These are phyloP conservation scores for Juglanconis sp. DNA, from an alignment of 2,329 filamentous ascomycete genomes.

Conservation along the genomic window DNA sequence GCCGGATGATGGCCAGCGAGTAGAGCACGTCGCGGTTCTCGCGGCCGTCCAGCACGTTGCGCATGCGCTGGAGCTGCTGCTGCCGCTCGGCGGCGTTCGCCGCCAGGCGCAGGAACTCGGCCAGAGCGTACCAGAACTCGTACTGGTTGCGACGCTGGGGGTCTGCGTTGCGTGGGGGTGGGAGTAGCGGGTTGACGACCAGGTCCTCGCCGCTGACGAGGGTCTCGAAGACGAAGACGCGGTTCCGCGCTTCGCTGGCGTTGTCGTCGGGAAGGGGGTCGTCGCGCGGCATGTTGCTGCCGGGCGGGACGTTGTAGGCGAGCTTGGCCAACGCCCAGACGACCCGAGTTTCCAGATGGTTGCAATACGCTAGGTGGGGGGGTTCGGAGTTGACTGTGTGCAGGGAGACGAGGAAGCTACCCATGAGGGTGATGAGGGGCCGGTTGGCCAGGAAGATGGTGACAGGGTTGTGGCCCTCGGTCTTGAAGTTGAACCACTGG, in stretches of 20 bases:
- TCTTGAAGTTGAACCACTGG: constrained; percentile 67
- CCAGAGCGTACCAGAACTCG: constrained; percentile 80
- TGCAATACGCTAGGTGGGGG: constrained; percentile 50
- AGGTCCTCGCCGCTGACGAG: constrained; percentile 72
- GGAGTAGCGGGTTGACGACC: constrained; percentile 51
- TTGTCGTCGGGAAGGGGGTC: constrained; percentile 54
- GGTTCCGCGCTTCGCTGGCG: constrained; percentile 60
- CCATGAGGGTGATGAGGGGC: constrained; percentile 63
- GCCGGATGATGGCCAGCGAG: constrained; percentile 76
- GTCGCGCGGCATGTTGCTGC: constrained; percentile 31
- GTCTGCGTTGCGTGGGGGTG: constrained; percentile 47
- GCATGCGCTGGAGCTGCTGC: constrained; percentile 61
- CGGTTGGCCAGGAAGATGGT: constrained; percentile 50
- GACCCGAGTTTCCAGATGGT: constrained; percentile 54
- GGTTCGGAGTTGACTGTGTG: constrained; percentile 48
- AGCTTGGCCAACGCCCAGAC: constrained; percentile 59
- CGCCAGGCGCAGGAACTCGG: constrained; percentile 62
- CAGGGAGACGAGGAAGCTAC: constrained; percentile 58
- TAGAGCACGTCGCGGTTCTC: constrained; percentile 92
- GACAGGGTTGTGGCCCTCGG: constrained; percentile 38
- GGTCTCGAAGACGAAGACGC: constrained; percentile 72
- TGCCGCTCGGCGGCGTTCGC: constrained; percentile 65
- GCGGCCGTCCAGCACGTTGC: constrained; percentile 69
- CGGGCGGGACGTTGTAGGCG: constrained; percentile 38
- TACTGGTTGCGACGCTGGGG: constrained; percentile 60